A percentile compares a stretch with the other conserved stretches of the same genome.
Evolutionary conservation across 1,139 yeast genomes (phyloP).

Genomic region (Spathaspora sp.): DNA sequence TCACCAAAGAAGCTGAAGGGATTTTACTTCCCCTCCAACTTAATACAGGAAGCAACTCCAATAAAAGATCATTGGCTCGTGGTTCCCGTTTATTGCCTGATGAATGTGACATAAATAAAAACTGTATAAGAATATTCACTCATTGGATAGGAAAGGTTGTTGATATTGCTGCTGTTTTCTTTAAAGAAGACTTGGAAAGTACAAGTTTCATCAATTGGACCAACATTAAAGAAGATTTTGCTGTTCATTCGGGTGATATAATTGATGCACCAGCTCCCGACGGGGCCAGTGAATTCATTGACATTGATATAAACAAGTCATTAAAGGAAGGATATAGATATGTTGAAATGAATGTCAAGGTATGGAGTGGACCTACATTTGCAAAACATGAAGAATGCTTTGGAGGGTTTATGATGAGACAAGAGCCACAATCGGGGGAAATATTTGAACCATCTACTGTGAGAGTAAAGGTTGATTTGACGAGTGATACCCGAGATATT

Average conservation of each 20-base stretch:
- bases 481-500: neutral
- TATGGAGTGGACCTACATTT: constrained; percentile 8
- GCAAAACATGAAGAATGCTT: constrained; percentile 11
- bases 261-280: constrained; percentile 11
- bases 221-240: constrained; percentile 5
- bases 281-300: constrained; percentile 15
- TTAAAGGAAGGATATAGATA: constrained; percentile 10
- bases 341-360: constrained; percentile 10
- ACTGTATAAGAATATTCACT: constrained; percentile 10
- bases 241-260: constrained; percentile 15
- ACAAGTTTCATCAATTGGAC: constrained; percentile 3
- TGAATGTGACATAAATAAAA: constrained; percentile 8
- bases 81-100: constrained; percentile 10
- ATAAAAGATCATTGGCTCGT: constrained; percentile 9
- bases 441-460: constrained; percentile 13
- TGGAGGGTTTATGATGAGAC: constrained; percentile 13
- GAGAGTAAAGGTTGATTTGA: constrained; percentile 10
- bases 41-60: constrained; percentile 2
- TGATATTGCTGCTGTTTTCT: constrained; percentile 11
- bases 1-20: constrained; percentile 6
- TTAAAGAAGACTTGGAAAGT: constrained; percentile 7
- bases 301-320: constrained; percentile 10
- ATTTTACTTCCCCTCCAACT: constrained; percentile 9
- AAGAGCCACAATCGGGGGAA: constrained; percentile 8
- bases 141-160: constrained; percentile 15